Evolutionary conservation across 2,329 filamentous ascomycete genomes (phyloP).

Genomic region (Cladobotryum mycophilum): DNA sequence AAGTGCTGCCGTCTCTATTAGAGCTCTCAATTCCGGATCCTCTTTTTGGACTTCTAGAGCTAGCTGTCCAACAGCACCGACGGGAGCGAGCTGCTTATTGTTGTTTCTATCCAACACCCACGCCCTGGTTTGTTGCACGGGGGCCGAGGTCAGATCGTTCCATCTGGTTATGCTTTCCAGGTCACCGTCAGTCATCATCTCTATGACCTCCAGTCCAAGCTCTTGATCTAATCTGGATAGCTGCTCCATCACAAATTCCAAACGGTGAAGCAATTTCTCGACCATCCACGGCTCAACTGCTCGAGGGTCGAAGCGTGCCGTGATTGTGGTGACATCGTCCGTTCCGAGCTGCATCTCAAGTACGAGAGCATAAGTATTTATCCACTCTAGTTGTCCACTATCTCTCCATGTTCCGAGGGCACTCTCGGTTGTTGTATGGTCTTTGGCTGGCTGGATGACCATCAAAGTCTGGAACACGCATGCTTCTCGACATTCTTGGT

Average conservation of each 20-base stretch:
- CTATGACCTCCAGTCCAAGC: no score
- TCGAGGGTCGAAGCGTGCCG: slow-evolving; percentile 1
- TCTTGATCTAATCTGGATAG: neutral
- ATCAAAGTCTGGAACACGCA: slow-evolving; percentile 3
- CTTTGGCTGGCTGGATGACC: neutral
- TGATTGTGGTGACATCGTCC: neutral
- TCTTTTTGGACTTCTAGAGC: no score
- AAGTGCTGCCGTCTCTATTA: no score
- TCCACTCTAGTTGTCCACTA: neutral
- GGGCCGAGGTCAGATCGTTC: no score
- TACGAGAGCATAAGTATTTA: slow-evolving; percentile 3
- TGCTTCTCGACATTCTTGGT: neutral
- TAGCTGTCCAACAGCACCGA: no score
- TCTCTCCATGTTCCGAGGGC: no score
- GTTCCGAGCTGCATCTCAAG: neutral
- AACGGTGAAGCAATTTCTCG: neutral
- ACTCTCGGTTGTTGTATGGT: neutral
- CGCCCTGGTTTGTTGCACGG: no score
- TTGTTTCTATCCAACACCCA: no score
- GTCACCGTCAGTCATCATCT: no score
- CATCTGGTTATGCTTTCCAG: no score
- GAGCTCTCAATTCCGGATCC: no score
- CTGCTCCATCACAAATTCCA: neutral
- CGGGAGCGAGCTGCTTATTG: no score
- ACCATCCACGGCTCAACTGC: slow-evolving; percentile 1